phyloP scores from a whole-genome alignment of 257 asterid species.

The Avicennia marina region DNA sequence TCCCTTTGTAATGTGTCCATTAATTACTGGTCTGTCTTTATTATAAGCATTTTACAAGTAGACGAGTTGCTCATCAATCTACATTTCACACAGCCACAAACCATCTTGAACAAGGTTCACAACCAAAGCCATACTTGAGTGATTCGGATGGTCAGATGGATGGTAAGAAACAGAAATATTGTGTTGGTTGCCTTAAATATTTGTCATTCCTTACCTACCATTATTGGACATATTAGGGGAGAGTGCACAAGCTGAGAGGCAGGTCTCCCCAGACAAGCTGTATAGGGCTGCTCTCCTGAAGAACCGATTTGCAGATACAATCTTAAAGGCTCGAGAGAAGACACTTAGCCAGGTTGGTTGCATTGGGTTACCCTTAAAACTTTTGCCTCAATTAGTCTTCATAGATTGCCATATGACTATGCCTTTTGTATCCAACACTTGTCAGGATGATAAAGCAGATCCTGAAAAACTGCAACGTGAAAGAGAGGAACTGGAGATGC shows the following conservation, averaged over 20 bases:
- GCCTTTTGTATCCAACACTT: constrained; percentile 5
- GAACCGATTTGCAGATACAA: constrained; percentile 73
- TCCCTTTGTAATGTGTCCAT: too few species aligned
- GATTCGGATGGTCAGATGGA: constrained; percentile 59
- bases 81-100: constrained; percentile 61
- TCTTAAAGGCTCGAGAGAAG: constrained; percentile 85
- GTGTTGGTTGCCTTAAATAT: constrained; percentile 6
- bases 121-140: constrained; percentile 42
- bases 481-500: constrained; percentile 81
- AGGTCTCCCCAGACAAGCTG: constrained; percentile 74
- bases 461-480: constrained; percentile 80
- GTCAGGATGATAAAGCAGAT: constrained; percentile 64
- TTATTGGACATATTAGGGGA: constrained; percentile 41
- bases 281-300: constrained; percentile 83
- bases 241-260: constrained; percentile 49
- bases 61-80: constrained; percentile 11
- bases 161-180: constrained; percentile 42
- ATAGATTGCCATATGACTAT: constrained; percentile 6
- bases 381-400: not conserved
- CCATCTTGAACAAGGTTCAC: constrained; percentile 53
- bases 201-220: constrained; percentile 15
- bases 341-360: constrained; percentile 57
- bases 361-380: not conserved
- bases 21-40: not conserved
- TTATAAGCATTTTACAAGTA: not conserved